phyloP scores from a whole-genome alignment of 257 asterid genomes.

The Ajuga chamaepitys region DNA sequence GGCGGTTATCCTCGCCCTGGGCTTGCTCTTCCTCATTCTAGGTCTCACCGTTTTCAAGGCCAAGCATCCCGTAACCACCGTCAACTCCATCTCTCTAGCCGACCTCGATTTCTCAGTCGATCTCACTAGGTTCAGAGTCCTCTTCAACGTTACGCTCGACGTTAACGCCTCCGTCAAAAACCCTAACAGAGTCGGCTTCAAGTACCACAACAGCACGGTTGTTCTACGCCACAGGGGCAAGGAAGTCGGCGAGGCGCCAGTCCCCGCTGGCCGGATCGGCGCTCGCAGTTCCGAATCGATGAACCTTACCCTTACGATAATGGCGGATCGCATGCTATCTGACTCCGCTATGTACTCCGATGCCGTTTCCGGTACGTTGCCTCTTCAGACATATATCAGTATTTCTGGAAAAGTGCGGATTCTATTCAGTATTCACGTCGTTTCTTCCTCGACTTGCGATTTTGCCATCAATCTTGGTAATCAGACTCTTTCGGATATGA shows the following conservation, averaged over 20 bases:
- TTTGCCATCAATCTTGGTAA: conserved; percentile 25
- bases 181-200: conserved; percentile 71
- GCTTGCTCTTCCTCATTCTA: conserved; percentile 40
- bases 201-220: conserved; percentile 36
- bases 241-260: conserved; percentile 60
- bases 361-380: conserved; percentile 42
- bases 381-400: conserved; percentile 48
- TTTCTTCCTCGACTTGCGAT: conserved; percentile 52
- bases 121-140: conserved; percentile 22
- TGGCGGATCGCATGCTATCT: conserved; percentile 69
- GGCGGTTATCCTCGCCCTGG: conserved; percentile 24
- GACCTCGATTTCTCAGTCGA: conserved; percentile 38
- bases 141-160: conserved; percentile 47
- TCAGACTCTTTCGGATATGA: conserved; percentile 34
- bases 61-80: conserved; percentile 43
- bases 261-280: conserved; percentile 56
- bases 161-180: conserved; percentile 33
- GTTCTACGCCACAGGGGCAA: conserved; percentile 42
- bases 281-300: conserved; percentile 33
- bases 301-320: conserved; percentile 49
- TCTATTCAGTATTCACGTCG: conserved; percentile 42
- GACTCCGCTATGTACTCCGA: conserved; percentile 41
- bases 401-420: conserved; percentile 55
- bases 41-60: conserved; percentile 76
- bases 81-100: conserved; percentile 37